These are phyloP conservation scores for Drechslerella dactyloides DNA, from an alignment of 2,329 filamentous ascomycete species.

Conservation along the genomic window DNA sequence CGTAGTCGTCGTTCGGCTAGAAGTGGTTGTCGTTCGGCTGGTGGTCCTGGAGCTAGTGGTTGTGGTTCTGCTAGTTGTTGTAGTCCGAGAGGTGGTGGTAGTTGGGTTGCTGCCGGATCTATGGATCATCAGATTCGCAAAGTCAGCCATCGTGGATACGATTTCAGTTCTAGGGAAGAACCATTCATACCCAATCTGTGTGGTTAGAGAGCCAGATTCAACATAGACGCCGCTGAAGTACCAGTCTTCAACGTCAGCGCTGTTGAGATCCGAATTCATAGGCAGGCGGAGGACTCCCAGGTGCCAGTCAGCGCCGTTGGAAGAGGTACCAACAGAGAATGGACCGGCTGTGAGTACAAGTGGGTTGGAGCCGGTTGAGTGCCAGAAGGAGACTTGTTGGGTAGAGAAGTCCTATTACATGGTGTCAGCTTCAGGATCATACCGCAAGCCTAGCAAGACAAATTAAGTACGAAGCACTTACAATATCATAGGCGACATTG, in stretches of 20 bases:
- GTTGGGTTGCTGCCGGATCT: constrained; percentile 30
- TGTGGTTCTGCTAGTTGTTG: constrained; percentile 8
- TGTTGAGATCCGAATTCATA: constrained; percentile 57
- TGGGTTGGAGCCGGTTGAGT: constrained; percentile 68
- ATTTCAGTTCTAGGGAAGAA: not conserved
- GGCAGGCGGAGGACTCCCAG: constrained; percentile 72
- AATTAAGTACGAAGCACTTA: constrained; percentile 62
- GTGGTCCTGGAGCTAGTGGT: too few relatives aligned
- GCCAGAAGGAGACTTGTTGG: constrained; percentile 71
- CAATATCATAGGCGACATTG: constrained; percentile 69
- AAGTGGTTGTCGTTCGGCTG: constrained; percentile 3
- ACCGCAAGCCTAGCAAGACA: not conserved
- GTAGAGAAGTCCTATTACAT: constrained; percentile 65
- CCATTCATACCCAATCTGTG: constrained; percentile 55
- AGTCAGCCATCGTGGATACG: not conserved
- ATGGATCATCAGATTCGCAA: not conserved
- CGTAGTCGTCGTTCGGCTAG: constrained; percentile 1
- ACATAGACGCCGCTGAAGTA: constrained; percentile 76
- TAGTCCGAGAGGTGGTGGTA: constrained; percentile 13
- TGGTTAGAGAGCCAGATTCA: constrained; percentile 65
- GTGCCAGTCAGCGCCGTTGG: constrained; percentile 75
- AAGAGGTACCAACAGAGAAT: constrained; percentile 67
- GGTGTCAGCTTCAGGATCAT: constrained; percentile 23
- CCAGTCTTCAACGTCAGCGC: constrained; percentile 64
- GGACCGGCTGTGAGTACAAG: constrained; percentile 68